Evolutionary conservation across 83 land plant genomes (phyloP).

Genomic region (Picea mariana): DNA sequence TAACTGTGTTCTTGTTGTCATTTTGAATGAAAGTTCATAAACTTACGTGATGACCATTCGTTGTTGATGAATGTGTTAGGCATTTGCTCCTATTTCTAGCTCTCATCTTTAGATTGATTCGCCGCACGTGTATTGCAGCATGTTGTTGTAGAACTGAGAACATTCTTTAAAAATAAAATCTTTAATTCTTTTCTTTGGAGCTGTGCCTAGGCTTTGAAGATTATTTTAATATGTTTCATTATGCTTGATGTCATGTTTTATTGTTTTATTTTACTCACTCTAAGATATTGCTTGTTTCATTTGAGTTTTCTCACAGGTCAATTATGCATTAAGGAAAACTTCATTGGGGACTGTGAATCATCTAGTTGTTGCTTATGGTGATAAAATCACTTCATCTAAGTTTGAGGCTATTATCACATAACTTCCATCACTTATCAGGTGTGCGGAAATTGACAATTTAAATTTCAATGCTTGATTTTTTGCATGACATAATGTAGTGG

Average conservation of each 20-base stretch:
- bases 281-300: background rate
- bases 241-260: background rate
- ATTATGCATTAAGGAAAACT: conserved; percentile 85
- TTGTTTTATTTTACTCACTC: background rate
- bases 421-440: conserved; percentile 88
- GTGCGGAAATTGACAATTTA: background rate
- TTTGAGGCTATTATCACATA: conserved; percentile 84
- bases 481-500: background rate
- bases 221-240: background rate
- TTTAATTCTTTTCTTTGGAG: background rate
- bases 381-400: conserved; percentile 71
- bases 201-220: background rate
- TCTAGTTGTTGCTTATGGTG: conserved; percentile 81
- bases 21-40: no score
- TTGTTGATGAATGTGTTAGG: conserved; percentile 30
- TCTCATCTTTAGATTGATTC: conserved; percentile 83
- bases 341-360: conserved; percentile 37
- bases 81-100: conserved; percentile 91
- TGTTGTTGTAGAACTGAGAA: conserved; percentile 80
- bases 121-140: conserved; percentile 82
- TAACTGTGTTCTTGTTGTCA: no score
- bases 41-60: background rate
- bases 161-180: no score
- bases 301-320: conserved; percentile 48
- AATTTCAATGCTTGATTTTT: background rate